phyloP scores from a whole-genome alignment of 306 rosid species.

The Gillenia trifoliata region DNA sequence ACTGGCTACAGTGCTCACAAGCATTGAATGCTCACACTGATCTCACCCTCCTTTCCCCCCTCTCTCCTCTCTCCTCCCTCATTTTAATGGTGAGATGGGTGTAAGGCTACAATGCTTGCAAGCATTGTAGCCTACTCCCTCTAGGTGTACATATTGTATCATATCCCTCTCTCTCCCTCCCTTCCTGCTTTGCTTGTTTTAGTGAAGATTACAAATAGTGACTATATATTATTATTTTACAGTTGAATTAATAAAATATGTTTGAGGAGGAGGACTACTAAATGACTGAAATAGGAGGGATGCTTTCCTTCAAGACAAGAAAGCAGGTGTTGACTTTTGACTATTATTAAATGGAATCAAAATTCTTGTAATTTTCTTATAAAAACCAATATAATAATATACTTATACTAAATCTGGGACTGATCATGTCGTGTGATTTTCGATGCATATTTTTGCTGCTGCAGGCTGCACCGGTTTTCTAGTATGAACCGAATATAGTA shows the following conservation, averaged over 20 bases:
- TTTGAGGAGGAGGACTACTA: not conserved
- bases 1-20: no score
- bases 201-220: not conserved
- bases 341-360: not conserved
- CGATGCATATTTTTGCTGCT: no score
- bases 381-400: not conserved
- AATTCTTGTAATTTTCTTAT: not conserved
- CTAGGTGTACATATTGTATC: not conserved
- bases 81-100: no score
- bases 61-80: no score
- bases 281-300: not conserved
- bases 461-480: not conserved
- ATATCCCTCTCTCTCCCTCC: no score
- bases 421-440: not conserved
- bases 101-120: no score
- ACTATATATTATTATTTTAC: not conserved
- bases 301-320: not conserved
- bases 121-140: no score
- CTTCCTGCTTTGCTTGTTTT: no score
- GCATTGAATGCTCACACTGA: no score
- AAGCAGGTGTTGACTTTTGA: not conserved
- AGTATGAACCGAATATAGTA: not conserved
- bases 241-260: not conserved
- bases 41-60: no score
- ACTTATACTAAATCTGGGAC: not conserved